A percentile compares a stretch with the other conserved stretches of the same genome.
These are phyloP conservation scores for Eucalyptus pauciflora DNA, from an alignment of 345 rosid species.

Conservation along the genomic window DNA sequence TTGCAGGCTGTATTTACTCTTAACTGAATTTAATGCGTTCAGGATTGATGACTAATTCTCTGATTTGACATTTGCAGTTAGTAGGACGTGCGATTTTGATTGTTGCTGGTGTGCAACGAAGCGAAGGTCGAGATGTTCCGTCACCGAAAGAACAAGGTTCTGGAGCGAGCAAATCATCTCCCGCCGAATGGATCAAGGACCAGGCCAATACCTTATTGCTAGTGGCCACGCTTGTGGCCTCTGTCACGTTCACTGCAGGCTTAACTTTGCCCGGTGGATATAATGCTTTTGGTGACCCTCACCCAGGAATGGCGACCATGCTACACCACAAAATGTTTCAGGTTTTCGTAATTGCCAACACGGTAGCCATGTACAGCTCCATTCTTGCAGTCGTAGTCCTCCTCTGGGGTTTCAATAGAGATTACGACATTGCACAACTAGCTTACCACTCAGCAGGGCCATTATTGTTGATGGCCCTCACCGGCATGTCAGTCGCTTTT, in stretches of 20 bases:
- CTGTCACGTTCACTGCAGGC: not conserved
- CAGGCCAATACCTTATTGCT: no score
- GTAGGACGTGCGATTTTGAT: no score
- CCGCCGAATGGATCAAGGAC: no score
- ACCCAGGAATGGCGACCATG: rapidly evolving
- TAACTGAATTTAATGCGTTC: no score
- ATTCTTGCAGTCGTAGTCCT: not conserved
- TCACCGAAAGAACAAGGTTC: no score
- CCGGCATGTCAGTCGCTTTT: not conserved
- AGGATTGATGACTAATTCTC: no score
- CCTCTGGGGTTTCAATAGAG: not conserved
- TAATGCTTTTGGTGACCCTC: rapidly evolving
- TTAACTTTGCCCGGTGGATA: not conserved
- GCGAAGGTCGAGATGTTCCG: no score
- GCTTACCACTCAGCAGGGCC: not conserved
- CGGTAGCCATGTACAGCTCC: rapidly evolving
- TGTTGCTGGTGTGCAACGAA: no score
- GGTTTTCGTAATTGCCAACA: rapidly evolving
- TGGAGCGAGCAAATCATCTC: no score
- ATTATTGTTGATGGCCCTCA: not conserved
- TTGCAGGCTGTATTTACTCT: no score
- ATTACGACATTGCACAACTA: rapidly evolving
- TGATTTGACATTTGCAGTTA: no score
- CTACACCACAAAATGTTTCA: rapidly evolving
- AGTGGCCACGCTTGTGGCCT: no score